Evolutionary conservation across 75 land plant species (phyloP).

Genomic region (Pinus tabuliformis): DNA sequence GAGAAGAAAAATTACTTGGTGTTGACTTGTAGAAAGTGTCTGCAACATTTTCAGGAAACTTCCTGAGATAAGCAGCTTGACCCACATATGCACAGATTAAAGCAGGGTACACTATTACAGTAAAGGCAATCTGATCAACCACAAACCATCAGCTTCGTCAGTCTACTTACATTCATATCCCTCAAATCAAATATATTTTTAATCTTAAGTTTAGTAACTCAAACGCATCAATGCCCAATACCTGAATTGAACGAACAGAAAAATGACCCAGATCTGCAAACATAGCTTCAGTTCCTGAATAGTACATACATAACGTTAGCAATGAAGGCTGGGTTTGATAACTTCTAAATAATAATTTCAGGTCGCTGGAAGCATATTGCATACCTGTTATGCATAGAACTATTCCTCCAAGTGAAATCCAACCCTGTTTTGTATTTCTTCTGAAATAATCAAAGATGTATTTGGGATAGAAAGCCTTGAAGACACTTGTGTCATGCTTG

Average conservation of each 20-base stretch:
- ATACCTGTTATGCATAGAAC: slow-evolving; percentile 45
- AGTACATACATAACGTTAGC: background rate
- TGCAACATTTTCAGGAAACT: slow-evolving; percentile 37
- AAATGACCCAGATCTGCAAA: slow-evolving; percentile 85
- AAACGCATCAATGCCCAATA: slow-evolving; percentile 15
- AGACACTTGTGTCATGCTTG: slow-evolving; percentile 28
- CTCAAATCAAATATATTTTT: background rate
- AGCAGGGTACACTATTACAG: slow-evolving; percentile 49
- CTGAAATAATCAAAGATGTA: slow-evolving; percentile 39
- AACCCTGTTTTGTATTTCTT: slow-evolving; percentile 22
- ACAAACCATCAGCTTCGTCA: background rate
- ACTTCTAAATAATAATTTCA: too few relatives aligned
- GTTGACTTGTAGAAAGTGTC: slow-evolving; percentile 61
- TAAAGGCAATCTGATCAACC: slow-evolving; percentile 50
- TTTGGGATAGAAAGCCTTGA: slow-evolving; percentile 37
- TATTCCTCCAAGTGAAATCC: slow-evolving; percentile 57
- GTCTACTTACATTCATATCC: background rate
- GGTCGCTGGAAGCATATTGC: background rate
- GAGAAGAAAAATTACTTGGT: slow-evolving; percentile 33
- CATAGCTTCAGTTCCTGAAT: slow-evolving; percentile 81
- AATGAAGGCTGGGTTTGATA: too few relatives aligned
- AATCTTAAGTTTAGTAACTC: background rate
- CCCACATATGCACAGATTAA: slow-evolving; percentile 61
- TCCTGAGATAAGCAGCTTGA: slow-evolving; percentile 71
- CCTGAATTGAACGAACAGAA: slow-evolving; percentile 67